These are phyloP conservation scores for Mycena latifolia DNA, from an alignment of 768 basidiomycete species.

Conservation along the genomic window DNA sequence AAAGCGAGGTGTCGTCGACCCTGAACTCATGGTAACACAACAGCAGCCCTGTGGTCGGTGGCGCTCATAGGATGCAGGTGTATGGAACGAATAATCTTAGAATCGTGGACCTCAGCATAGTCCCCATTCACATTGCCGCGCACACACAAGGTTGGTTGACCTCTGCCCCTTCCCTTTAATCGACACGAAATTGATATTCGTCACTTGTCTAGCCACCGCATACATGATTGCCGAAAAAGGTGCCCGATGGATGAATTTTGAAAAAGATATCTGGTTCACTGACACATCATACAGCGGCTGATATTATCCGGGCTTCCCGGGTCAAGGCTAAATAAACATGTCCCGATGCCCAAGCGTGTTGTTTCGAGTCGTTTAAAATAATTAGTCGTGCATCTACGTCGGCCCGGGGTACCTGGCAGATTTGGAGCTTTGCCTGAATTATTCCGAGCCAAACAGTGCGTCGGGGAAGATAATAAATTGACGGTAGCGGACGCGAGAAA, in stretches of 20 bases:
- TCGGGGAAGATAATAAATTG: too few species aligned
- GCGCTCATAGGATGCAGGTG: slow-evolving; percentile 45
- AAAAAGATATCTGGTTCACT: not conserved
- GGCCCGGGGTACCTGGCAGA: too few species aligned
- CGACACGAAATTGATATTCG: not conserved
- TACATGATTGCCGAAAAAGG: slow-evolving; percentile 65
- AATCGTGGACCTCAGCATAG: slow-evolving; percentile 19
- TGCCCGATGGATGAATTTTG: slow-evolving; percentile 31
- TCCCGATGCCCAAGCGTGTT: too few species aligned
- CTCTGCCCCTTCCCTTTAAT: not conserved
- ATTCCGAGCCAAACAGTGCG: too few species aligned
- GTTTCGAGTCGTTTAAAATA: too few species aligned
- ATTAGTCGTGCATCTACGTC: too few species aligned
- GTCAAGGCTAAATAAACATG: too few species aligned
- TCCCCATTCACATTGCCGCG: slow-evolving; percentile 28
- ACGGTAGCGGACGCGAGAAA: too few species aligned
- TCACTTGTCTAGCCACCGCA: slow-evolving; percentile 50
- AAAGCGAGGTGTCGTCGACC: slow-evolving; percentile 65
- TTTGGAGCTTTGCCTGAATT: too few species aligned
- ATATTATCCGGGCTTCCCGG: slow-evolving; percentile 14
- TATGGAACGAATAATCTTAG: slow-evolving; percentile 70
- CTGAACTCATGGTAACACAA: slow-evolving; percentile 52
- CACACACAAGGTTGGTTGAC: slow-evolving; percentile 34
- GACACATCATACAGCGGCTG: slow-evolving; percentile 1
- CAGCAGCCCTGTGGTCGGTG: too few species aligned